Conservation (phyloP, 495 filamentous ascomycete genomes). For the Podospora fimiseda region DNA sequence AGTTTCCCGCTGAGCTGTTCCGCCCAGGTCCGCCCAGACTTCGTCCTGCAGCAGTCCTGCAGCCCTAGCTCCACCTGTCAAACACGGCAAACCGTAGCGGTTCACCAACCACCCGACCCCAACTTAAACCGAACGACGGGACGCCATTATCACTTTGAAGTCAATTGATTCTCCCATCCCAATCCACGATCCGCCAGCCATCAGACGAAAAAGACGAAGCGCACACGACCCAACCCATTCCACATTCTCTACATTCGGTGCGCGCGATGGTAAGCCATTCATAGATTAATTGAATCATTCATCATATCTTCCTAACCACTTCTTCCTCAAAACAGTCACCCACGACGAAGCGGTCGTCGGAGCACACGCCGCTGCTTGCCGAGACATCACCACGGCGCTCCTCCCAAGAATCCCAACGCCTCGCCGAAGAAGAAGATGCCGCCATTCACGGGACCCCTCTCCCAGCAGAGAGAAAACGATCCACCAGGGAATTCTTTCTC, state of each 20-base stretch:
- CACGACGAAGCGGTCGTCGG: slow-evolving; percentile 22
- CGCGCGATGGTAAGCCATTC: slow-evolving; percentile 15
- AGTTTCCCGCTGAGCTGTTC: background rate
- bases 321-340: slow-evolving; percentile 2
- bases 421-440: slow-evolving; percentile 28
- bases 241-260: too few relatives aligned
- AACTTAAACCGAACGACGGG: slow-evolving; percentile 18
- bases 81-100: background rate
- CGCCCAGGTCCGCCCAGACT: background rate
- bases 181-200: background rate
- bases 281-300: too few relatives aligned
- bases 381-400: slow-evolving; percentile 9
- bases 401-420: slow-evolving; percentile 19
- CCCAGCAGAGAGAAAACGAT: slow-evolving; percentile 2
- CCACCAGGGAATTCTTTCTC: slow-evolving; percentile 54
- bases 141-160: background rate
- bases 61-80: background rate
- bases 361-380: slow-evolving; percentile 30
- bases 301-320: background rate
- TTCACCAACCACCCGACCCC: background rate
- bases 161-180: background rate
- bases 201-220: too few relatives aligned
- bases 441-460: slow-evolving; percentile 17
- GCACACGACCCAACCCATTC: too few relatives aligned
- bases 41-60: background rate